phyloP scores from a whole-genome alignment of 306 rosid species.

The Styphnolobium japonicum region DNA sequence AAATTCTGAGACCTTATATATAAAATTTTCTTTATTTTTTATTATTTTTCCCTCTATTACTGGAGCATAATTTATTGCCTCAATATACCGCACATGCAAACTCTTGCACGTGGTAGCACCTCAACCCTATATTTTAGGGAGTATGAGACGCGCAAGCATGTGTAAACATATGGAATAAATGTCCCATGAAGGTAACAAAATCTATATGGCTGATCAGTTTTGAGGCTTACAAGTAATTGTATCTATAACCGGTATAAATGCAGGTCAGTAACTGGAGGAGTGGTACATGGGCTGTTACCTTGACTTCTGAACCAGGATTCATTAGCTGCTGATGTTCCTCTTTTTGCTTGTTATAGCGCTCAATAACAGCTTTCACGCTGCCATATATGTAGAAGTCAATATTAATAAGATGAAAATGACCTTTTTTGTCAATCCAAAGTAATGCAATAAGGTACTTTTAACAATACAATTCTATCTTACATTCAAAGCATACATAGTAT shows the following conservation, averaged over 20 bases:
- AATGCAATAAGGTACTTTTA: neutral
- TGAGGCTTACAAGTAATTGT: too few relatives aligned
- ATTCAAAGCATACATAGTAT: neutral
- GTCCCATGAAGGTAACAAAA: neutral
- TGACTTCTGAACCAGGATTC: constrained; percentile 48
- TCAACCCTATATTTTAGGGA: neutral
- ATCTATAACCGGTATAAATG: neutral
- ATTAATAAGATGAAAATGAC: neutral
- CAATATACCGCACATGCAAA: neutral
- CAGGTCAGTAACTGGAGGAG: neutral
- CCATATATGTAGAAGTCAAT: neutral
- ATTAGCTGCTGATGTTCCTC: constrained; percentile 44
- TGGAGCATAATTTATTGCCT: too few relatives aligned
- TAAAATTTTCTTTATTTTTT: too few relatives aligned
- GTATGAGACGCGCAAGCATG: neutral
- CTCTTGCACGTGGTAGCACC: neutral
- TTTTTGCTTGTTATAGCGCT: constrained; percentile 51
- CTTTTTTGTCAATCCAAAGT: neutral
- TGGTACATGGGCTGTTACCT: constrained; percentile 37
- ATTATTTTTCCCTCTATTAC: too few relatives aligned
- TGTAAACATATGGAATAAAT: neutral
- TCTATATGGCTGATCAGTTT: too few relatives aligned
- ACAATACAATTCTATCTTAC: neutral
- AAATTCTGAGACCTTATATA: too few relatives aligned
- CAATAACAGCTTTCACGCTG: constrained; percentile 61